Percentiles rank a stretch among this genome's conserved stretches.
Conservation (phyloP, 352 stramenopile species). For the Phytophthora agathidicida region DNA sequence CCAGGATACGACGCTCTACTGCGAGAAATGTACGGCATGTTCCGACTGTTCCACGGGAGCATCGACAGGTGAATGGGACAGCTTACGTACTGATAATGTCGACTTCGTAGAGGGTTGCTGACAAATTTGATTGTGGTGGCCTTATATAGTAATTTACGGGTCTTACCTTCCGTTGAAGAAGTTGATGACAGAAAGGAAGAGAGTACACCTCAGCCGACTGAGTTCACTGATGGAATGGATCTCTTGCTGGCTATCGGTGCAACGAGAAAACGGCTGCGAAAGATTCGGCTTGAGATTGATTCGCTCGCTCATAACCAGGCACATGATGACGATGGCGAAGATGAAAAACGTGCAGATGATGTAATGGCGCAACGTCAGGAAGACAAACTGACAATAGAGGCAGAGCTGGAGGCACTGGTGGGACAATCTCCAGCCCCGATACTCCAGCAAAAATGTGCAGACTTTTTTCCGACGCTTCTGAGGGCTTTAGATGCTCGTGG, state of each 20-base stretch:
- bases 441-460: constrained; percentile 36
- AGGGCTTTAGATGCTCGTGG: constrained; percentile 35
- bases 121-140: background rate
- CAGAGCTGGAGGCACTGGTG: constrained; percentile 36
- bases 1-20: constrained; percentile 44
- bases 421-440: constrained; percentile 33
- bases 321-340: constrained; percentile 3
- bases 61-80: constrained; percentile 54
- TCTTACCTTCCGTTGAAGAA: constrained; percentile 7
- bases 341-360: background rate
- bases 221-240: constrained; percentile 55
- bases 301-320: constrained; percentile 10
- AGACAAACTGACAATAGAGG: constrained; percentile 18
- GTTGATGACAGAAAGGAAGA: background rate
- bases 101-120: background rate
- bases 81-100: background rate
- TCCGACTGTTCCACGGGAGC: constrained; percentile 60
- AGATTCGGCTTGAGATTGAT: constrained; percentile 44
- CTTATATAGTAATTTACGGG: constrained; percentile 33
- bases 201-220: background rate
- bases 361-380: constrained; percentile 8
- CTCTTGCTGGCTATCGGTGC: constrained; percentile 46
- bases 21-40: constrained; percentile 52
- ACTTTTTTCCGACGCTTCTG: constrained; percentile 56
- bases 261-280: constrained; percentile 49